phyloP scores from a whole-genome alignment of 140 eudicot species.

The Ambrosia hybrid region DNA sequence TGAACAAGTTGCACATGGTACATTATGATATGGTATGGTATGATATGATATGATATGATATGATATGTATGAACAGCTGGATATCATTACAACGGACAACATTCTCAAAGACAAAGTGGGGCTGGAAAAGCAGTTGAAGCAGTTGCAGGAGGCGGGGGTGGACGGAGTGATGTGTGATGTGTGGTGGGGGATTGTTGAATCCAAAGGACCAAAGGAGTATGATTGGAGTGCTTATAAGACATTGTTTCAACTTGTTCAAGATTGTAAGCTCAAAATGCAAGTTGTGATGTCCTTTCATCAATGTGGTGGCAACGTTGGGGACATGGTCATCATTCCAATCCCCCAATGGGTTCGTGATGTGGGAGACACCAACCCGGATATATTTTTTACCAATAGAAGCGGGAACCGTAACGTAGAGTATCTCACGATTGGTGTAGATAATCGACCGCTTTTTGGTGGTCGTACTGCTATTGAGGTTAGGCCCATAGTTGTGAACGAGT shows the following conservation, averaged over 20 bases:
- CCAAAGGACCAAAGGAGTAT: slow-evolving; percentile 76
- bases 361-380: slow-evolving; percentile 68
- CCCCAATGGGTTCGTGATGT: slow-evolving; percentile 81
- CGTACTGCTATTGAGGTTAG: slow-evolving; percentile 74
- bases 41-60: not conserved
- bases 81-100: slow-evolving; percentile 54
- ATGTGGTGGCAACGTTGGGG: slow-evolving; percentile 93
- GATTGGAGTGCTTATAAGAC: slow-evolving; percentile 76
- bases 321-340: slow-evolving; percentile 65
- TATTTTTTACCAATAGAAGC: slow-evolving; percentile 60
- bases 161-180: slow-evolving; percentile 97
- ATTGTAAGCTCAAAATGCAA: slow-evolving; percentile 62
- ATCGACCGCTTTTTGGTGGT: slow-evolving; percentile 64
- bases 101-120: slow-evolving; percentile 47
- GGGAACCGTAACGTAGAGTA: slow-evolving; percentile 67
- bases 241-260: slow-evolving; percentile 65
- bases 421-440: slow-evolving; percentile 76
- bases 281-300: slow-evolving; percentile 96
- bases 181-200: slow-evolving; percentile 95
- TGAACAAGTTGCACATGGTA: too few relatives aligned
- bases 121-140: slow-evolving; percentile 62
- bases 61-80: slow-evolving; percentile 48
- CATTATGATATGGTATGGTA: not conserved
- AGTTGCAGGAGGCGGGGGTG: slow-evolving; percentile 66
- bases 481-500: too few relatives aligned